Evolutionary conservation across 2,329 filamentous ascomycete species (phyloP), one percentile per base, ranked within the genome.

Genomic region (Pseudogymnoascus sp.): DNA sequence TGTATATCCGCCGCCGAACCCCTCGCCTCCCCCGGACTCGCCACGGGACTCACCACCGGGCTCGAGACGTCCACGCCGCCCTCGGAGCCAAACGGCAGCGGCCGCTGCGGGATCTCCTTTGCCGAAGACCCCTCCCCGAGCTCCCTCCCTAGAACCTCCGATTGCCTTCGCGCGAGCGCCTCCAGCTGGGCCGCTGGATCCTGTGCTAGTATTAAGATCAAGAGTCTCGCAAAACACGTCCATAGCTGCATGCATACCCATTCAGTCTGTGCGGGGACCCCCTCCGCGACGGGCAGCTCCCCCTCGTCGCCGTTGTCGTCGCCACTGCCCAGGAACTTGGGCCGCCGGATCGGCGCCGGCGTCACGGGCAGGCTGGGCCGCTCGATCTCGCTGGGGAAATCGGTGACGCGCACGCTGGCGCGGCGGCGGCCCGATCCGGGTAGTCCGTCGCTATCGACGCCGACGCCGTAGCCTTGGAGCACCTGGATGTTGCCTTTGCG

Each of bases 281-380:
- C 93, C 73, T 90, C 85, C 60, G 93, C 92, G 67, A 80, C 79
- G 66, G 91, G 91, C 68, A 96, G 80, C 71, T 82, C 79, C 66
- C 81, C 82, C 67, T 79, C 76, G 38, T 79, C 79, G 65, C 84
- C 78, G 67, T 72, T 75, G 63, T 74, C 69, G 62, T 75, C 75
- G 56, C 83, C 86, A 7, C 7, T 88, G 87, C 91, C 31, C 2
- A 19, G 11, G 74, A 88, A 89, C 60, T 78, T 87, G 35, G 83
- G 79, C 69, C 88, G 82, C 66, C 84, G 83, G 69, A 93, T 82
- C 15, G 92, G 91, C 13, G 91, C 91, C 1, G 93, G 93, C 9
- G 93, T 97, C 37, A 96, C 93, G 4, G 93, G 92, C 64, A 97
- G 81, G 74, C 91, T 96, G 60, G 92, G 92, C 59, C 92, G 84